Percentiles rank a stretch among this genome's conserved stretches.
These are phyloP conservation scores for Trichoderma atroviride DNA, from an alignment of 2,329 filamentous ascomycete genomes.

Conservation along the genomic window DNA sequence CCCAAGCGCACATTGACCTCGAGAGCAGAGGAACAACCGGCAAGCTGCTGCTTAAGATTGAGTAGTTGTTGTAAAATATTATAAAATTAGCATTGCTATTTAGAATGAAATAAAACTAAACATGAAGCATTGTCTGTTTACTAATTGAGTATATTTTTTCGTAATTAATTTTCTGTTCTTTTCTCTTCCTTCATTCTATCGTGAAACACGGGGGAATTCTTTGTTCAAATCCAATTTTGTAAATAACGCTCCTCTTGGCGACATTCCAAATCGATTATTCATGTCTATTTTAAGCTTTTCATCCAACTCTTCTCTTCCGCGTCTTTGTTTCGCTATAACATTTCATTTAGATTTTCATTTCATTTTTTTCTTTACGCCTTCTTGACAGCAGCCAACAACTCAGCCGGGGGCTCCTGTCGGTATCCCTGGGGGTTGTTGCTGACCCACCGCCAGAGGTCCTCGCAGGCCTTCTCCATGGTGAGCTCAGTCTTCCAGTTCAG, in stretches of 20 bases:
- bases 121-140: background rate
- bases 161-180: background rate
- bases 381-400: conserved; percentile 70
- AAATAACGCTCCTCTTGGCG: conserved; percentile 3
- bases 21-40: conserved; percentile 82
- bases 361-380: conserved; percentile 33
- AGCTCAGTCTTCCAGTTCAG: conserved; percentile 89
- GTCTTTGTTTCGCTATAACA: background rate
- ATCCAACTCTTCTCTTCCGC: conserved; percentile 14
- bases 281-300: conserved; percentile 23
- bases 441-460: conserved; percentile 96
- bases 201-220: background rate
- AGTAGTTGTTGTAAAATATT: conserved; percentile 15
- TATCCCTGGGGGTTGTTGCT: conserved; percentile 96
- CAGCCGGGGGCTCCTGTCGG: conserved; percentile 83
- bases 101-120: conserved; percentile 2
- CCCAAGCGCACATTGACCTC: conserved; percentile 73
- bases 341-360: background rate
- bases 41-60: conserved; percentile 73
- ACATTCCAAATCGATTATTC: conserved; percentile 3
- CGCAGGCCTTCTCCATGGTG: conserved; percentile 89
- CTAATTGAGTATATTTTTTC: background rate
- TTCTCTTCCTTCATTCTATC: conserved; percentile 16
- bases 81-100: background rate
- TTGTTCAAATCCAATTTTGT: conserved; percentile 20